phyloP scores from a whole-genome alignment of 768 basidiomycete species.

The Suillus brevipes region DNA sequence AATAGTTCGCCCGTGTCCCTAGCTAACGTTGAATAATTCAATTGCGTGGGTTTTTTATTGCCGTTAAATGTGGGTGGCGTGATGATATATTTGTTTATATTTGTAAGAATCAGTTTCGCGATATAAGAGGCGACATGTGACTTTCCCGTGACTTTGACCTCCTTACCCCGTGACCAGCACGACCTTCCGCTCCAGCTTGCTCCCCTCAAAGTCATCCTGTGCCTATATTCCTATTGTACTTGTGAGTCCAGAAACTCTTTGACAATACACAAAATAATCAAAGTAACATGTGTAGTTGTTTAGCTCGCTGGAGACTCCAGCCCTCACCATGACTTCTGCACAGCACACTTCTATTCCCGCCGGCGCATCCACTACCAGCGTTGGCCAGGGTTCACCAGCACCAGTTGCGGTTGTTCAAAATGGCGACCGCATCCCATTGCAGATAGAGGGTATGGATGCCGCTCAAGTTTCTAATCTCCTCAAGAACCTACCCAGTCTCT shows the following conservation, averaged over 20 bases:
- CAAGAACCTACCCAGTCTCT: constrained; percentile 53
- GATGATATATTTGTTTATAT: constrained; percentile 29
- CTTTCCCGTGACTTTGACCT: constrained; percentile 42
- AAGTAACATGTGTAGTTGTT: background rate
- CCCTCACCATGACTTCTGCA: constrained; percentile 4
- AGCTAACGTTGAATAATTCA: background rate
- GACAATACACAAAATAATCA: too few relatives aligned
- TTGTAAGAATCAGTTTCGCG: constrained; percentile 24
- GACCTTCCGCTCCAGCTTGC: constrained; percentile 10
- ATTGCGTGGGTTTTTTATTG: background rate
- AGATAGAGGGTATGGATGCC: constrained; percentile 40
- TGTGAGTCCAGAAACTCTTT: background rate
- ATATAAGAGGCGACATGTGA: constrained; percentile 43
- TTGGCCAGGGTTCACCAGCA: constrained; percentile 13
- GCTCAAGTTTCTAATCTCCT: constrained; percentile 61
- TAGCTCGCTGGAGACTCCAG: background rate
- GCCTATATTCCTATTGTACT: background rate
- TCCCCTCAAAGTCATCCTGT: background rate
- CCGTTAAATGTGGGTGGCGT: constrained; percentile 16
- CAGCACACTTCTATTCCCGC: constrained; percentile 5
- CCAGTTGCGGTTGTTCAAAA: constrained; percentile 12
- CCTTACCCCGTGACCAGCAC: constrained; percentile 44
- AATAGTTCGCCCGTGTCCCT: background rate
- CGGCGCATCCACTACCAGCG: constrained; percentile 16
- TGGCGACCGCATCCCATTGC: constrained; percentile 13